Evolutionary conservation across 495 filamentous ascomycete genomes (phyloP).

Genomic region (Penicillium subrubescens): DNA sequence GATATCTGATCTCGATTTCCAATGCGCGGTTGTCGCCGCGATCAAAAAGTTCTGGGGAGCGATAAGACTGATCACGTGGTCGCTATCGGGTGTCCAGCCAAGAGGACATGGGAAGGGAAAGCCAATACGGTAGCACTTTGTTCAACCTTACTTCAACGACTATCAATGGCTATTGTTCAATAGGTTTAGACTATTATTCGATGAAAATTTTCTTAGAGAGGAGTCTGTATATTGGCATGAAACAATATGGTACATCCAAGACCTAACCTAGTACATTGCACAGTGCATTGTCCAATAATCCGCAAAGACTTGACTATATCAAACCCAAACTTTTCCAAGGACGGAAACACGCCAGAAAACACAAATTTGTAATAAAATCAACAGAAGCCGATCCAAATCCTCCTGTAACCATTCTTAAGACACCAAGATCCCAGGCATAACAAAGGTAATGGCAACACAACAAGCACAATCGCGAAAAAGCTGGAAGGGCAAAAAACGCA

Average conservation of each 20-base stretch:
- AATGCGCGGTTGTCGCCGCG: background rate
- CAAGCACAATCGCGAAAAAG: background rate
- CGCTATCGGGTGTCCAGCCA: background rate
- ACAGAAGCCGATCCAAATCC: background rate
- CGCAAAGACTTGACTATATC: background rate
- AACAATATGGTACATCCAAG: conserved; percentile 10
- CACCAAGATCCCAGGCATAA: conserved; percentile 1
- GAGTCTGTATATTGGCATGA: conserved; percentile 12
- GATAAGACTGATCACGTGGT: conserved; percentile 22
- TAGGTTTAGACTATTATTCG: background rate
- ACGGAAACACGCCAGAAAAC: background rate
- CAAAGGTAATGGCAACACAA: background rate
- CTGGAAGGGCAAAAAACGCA: background rate
- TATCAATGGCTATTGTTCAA: background rate
- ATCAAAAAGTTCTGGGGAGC: conserved; percentile 10
- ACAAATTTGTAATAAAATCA: background rate
- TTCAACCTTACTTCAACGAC: background rate
- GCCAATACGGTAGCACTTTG: background rate
- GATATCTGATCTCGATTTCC: background rate
- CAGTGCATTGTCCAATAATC: background rate
- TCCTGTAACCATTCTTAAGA: background rate
- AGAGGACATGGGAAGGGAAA: background rate
- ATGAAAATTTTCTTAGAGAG: conserved; percentile 5
- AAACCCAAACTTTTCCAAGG: conserved; percentile 7
- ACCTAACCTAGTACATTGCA: background rate